Conservation (phyloP, 192 early-diverging fungal genomes). For the Linnemannia zychae region DNA sequence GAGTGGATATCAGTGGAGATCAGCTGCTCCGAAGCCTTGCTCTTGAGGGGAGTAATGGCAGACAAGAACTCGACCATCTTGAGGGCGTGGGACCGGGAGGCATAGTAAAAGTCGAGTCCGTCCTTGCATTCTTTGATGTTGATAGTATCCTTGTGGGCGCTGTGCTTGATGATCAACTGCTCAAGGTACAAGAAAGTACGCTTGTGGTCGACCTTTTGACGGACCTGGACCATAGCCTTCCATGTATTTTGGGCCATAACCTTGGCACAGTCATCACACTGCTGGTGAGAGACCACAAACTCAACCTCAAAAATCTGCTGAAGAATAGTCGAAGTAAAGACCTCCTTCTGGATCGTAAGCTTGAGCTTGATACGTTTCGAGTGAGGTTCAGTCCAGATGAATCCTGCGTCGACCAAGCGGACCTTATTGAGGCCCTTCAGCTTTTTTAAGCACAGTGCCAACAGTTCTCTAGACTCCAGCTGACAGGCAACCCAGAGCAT, state of each 20-base stretch:
- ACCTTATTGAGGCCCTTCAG: constrained; percentile 93
- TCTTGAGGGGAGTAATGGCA: constrained; percentile 85
- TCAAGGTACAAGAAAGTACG: constrained; percentile 98
- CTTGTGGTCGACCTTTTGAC: constrained; percentile 98
- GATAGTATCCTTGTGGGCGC: constrained; percentile 95
- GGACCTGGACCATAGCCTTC: constrained; percentile 97
- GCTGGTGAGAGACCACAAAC: constrained; percentile 91
- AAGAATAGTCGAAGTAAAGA: constrained; percentile 93
- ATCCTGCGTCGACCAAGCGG: constrained; percentile 95
- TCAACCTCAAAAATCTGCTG: constrained; percentile 98
- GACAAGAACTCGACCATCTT: constrained; percentile 97
- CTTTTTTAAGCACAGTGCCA: constrained; percentile 94
- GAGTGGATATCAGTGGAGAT: constrained; percentile 96
- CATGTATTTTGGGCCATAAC: constrained; percentile 98
- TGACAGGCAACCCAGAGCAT: constrained; percentile 89
- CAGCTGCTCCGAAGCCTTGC: constrained; percentile 94
- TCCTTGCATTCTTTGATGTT: constrained; percentile 98
- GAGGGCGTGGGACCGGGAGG: constrained; percentile 88
- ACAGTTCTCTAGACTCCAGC: constrained; percentile 91
- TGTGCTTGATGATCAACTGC: constrained; percentile 98
- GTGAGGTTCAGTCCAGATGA: constrained; percentile 96
- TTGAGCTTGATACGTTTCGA: constrained; percentile 96
- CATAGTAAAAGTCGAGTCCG: constrained; percentile 98
- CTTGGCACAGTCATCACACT: constrained; percentile 95
- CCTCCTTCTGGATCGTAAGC: constrained; percentile 99